These are phyloP conservation scores for Schizosaccharomyces octosporus DNA, from an alignment of 805 yeast species.

Conservation along the genomic window DNA sequence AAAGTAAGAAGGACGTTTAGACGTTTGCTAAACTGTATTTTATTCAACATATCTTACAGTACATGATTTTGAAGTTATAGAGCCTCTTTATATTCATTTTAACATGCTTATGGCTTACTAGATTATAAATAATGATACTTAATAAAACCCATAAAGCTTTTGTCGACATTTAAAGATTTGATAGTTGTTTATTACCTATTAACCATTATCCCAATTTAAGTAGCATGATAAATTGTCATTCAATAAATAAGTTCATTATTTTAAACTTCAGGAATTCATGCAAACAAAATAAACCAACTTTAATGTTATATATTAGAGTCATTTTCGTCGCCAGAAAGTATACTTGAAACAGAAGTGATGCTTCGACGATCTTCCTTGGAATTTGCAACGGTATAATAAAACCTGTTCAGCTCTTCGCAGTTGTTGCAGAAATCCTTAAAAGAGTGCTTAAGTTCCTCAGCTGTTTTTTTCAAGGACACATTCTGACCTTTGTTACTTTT, in stretches of 20 bases:
- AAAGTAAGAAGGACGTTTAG: neutral
- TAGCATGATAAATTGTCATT: too few relatives aligned
- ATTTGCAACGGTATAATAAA: neutral
- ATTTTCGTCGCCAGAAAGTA: neutral
- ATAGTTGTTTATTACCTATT: too few relatives aligned
- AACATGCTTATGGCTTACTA: too few relatives aligned
- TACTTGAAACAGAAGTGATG: neutral
- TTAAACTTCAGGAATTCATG: neutral
- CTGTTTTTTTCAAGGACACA: neutral
- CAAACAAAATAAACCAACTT: neutral
- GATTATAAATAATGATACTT: too few relatives aligned
- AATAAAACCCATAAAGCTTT: too few relatives aligned
- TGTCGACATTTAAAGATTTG: too few relatives aligned
- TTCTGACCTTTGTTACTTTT: neutral
- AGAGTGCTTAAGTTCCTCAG: neutral
- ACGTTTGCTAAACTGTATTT: neutral
- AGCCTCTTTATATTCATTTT: too few relatives aligned
- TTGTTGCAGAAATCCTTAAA: neutral
- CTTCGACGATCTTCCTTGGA: neutral
- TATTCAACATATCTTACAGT: neutral
- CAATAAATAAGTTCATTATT: too few relatives aligned
- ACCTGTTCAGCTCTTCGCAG: neutral
- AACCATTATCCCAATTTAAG: too few relatives aligned
- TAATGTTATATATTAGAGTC: neutral
- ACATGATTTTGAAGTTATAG: neutral